Evolutionary conservation across 805 yeast genomes (phyloP), one percentile per base, ranked within the genome.

Genomic region (Phaffomyces antillensis): DNA sequence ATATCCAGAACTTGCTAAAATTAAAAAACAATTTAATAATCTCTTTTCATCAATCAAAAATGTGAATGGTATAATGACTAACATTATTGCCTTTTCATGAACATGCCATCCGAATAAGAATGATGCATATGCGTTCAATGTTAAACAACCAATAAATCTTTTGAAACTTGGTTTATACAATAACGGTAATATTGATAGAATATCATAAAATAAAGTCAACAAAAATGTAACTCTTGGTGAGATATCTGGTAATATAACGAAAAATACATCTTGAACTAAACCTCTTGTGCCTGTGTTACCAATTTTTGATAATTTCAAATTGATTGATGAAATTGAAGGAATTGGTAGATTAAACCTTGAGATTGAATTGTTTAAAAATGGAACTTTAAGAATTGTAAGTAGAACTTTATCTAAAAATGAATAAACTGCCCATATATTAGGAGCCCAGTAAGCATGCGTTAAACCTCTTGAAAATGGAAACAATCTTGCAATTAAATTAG

Each of bases 401-500:
- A 89, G 68, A 0, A 82, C 58, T 46, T 95, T 72, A 63, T 93
- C 99, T 13, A 73, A 48, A 52, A 86, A 83, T 2, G 97, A 86
- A 64, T 93, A 93, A 10, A 91, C 55, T 0, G 99, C 96, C 99
- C 99, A 93, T 39, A 89, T 70, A 58, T 93, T 93, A 15, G 99
- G 98, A 1, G 99, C 98, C 98, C 99, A 93, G 66, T 93, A 93
- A 0, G 98, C 96, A 65, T 93, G 99, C 5, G 97, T 93, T 33
- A 93, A 71, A 1, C 98, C 98, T 60, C 98, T 73, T 41, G 95
- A 83, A 60, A 91, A 91, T 7, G 99, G 99, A 65, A 93, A 93
- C 30, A 93, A 66, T 39, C 99, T 72, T 6, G 67, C 59, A 9
- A 87, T 40, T 16, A 93, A 64, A 49, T 86, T 78, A 0, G 85